Base-by-base conservation (phyloP, 176 grass and related monocot species). In the Guadua angustifolia region DNA sequence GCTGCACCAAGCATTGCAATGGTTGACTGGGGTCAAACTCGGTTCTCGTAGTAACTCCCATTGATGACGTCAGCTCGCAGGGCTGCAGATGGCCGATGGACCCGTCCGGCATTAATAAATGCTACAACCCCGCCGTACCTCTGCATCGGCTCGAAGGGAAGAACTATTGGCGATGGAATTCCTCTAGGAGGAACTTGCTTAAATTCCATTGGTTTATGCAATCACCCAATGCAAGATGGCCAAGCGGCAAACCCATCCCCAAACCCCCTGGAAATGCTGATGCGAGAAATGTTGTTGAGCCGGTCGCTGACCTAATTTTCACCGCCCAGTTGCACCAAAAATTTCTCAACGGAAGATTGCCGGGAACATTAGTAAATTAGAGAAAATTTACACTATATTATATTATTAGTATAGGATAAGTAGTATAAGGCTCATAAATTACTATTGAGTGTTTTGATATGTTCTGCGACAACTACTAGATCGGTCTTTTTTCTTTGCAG, bases 1-100 rank as follows among this genome's bases (percentile, higher is more conserved):
- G 7, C 38, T 64, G 35, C 78, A 39, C n/a, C 77, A 62, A 55
- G 8, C 40, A 21, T 59, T 19, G 32, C 45, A 51, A 22, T 22
- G 7, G 18, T 71, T 86, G 79, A 90, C 88, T 42, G 0, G 25
- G 52, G 88, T 83, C 84, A 87, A 87, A 25, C 88, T 7, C 1
- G 19, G 83, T 63, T 84, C 18, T 46, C 16, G 10, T 39, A 68
- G 78, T 86, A 50, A 83, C 66, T 63, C 9, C 74, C 73, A 73
- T 73, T 14, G 15, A 71, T 64, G 78, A 49, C 88, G 67, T 75
- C 59, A 32, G n/a, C 16, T 56, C 44, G 69, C 55, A 38, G 55
- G n/a, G 70, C 33, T 35, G 60, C 69, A 80, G 70, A 46, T 0
- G 38, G 66, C 66, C 46, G 72, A 32, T 26, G 55, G 66, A 32